These are phyloP conservation scores for Eucalyptus lansdowneana DNA, from an alignment of 345 rosid species.

Conservation along the genomic window DNA sequence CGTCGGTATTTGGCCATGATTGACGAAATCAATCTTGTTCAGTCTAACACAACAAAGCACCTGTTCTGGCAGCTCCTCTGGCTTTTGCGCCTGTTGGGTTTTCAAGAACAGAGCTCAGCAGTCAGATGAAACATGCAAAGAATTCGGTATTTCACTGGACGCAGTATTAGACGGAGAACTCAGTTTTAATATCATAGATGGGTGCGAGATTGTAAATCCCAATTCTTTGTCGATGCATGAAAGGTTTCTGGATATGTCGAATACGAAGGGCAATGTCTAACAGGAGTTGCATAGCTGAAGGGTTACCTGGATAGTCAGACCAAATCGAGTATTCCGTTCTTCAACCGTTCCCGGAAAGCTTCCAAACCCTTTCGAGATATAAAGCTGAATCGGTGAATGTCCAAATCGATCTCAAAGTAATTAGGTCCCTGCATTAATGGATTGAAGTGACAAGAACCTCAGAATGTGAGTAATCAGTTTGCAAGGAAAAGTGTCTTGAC, in stretches of 20 bases:
- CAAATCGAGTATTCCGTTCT: conserved; percentile 62
- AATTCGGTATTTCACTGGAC: neutral
- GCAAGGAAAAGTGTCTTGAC: neutral
- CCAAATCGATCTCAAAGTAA: conserved; percentile 92
- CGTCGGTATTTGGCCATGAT: conserved; percentile 64
- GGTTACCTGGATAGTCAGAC: conserved; percentile 82
- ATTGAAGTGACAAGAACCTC: neutral
- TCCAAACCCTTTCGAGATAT: conserved; percentile 91
- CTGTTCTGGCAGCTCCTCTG: conserved; percentile 87
- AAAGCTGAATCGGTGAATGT: conserved; percentile 85
- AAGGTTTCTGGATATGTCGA: neutral
- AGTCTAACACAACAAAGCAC: conserved; percentile 73
- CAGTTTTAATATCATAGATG: neutral
- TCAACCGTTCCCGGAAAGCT: conserved; percentile 73
- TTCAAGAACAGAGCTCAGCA: neutral
- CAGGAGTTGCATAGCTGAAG: neutral
- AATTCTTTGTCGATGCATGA: neutral
- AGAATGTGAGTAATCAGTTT: neutral
- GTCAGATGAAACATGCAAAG: neutral
- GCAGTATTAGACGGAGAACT: neutral
- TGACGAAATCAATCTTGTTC: conserved; percentile 71
- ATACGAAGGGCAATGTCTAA: neutral
- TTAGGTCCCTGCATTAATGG: conserved; percentile 46
- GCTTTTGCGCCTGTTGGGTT: conserved; percentile 69
- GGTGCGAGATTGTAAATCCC: neutral